Evolutionary conservation across 129 eudicot species (phyloP).

Genomic region (Tagetes patula): DNA sequence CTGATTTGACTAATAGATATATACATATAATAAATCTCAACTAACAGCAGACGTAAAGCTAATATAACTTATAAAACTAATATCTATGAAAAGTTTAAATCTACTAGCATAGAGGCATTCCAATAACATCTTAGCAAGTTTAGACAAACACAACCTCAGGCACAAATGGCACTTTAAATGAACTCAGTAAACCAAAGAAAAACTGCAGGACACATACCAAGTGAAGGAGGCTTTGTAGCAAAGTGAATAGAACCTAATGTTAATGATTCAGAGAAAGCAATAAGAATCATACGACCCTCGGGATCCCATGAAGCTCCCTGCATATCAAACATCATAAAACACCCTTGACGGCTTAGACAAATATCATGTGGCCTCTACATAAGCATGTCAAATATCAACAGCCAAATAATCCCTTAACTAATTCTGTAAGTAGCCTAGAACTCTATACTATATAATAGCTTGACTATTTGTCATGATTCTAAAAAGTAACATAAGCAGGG

Average conservation of each 20-base stretch:
- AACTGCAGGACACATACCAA: slow-evolving; percentile 49
- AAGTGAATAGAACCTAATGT: slow-evolving; percentile 90
- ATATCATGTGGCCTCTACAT: slow-evolving; percentile 9
- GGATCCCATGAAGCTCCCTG: slow-evolving; percentile 99
- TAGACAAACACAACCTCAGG: slow-evolving; percentile 18
- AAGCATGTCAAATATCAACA: slow-evolving; percentile 17
- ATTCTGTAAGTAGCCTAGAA: not conserved
- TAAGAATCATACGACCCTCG: slow-evolving; percentile 85
- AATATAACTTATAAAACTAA: not conserved
- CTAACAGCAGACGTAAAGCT: not conserved
- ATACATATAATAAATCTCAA: slow-evolving; percentile 8
- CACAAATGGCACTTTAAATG: not conserved
- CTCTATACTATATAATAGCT: not conserved
- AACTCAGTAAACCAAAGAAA: not conserved
- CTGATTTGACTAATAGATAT: not conserved
- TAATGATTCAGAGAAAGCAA: slow-evolving; percentile 83
- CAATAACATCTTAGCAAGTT: not conserved
- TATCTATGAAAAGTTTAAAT: not conserved
- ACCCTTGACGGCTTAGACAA: slow-evolving; percentile 2
- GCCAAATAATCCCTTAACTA: not conserved
- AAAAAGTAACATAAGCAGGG: too few relatives aligned
- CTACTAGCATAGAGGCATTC: not conserved
- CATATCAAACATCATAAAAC: slow-evolving; percentile 24
- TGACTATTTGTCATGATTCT: too few relatives aligned
- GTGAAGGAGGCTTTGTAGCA: slow-evolving; percentile 95